Evolutionary conservation across 2,329 filamentous ascomycete genomes (phyloP).

Genomic region (Gnomoniopsis smithogilvyi): DNA sequence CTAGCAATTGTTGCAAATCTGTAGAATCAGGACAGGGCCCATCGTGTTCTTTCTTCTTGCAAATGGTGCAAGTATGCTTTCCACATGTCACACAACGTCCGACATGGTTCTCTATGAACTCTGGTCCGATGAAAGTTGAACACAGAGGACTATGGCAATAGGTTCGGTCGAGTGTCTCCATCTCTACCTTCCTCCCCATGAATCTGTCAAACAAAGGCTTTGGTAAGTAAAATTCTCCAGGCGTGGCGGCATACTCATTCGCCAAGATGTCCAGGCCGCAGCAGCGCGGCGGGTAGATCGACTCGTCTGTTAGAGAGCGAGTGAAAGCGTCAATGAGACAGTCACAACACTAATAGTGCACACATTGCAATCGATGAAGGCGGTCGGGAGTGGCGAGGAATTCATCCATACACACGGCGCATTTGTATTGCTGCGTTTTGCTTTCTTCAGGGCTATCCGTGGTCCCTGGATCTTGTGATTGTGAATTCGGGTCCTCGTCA

Average conservation of each 20-base stretch:
- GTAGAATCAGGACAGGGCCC: slow-evolving; percentile 47
- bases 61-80: slow-evolving; percentile 44
- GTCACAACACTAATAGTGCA: slow-evolving; percentile 7
- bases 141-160: slow-evolving; percentile 48
- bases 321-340: background rate
- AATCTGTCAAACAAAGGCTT: no score
- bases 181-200: slow-evolving; percentile 44
- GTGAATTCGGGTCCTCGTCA: no score
- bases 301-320: background rate
- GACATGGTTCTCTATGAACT: slow-evolving; percentile 27
- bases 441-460: no score
- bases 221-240: slow-evolving; percentile 33
- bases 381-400: background rate
- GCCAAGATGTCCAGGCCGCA: background rate
- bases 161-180: slow-evolving; percentile 41
- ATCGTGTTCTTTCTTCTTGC: slow-evolving; percentile 44
- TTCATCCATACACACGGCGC: background rate
- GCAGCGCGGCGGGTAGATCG: background rate
- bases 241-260: slow-evolving; percentile 22
- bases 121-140: slow-evolving; percentile 41
- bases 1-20: slow-evolving; percentile 35
- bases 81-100: slow-evolving; percentile 42
- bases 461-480: no score
- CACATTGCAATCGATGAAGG: background rate
- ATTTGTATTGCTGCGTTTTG: background rate